Percentiles rank a stretch among this genome's conserved stretches.
phyloP scores from a whole-genome alignment of 306 rosid species.

The Vachellia collinsii region DNA sequence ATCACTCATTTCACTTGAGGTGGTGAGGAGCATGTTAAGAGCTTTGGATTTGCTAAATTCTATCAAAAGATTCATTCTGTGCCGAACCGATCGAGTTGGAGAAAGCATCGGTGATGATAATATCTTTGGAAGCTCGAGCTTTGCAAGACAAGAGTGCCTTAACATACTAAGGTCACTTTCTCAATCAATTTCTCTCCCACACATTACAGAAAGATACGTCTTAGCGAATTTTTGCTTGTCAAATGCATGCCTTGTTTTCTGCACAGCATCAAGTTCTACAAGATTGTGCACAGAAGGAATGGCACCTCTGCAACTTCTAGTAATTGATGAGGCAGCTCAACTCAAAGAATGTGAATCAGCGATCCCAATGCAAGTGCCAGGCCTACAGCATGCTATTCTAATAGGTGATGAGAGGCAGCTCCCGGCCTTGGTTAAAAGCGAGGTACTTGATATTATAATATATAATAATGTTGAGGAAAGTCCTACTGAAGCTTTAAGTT shows the following conservation, averaged over 20 bases:
- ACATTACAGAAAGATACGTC: not conserved
- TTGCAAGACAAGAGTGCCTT: slow-evolving; percentile 18
- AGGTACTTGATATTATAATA: slow-evolving; percentile 37
- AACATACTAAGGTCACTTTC: slow-evolving; percentile 35
- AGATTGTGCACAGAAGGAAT: slow-evolving; percentile 30
- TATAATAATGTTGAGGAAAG: no score
- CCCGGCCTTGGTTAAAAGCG: slow-evolving; percentile 60
- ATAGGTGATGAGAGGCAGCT: slow-evolving; percentile 63
- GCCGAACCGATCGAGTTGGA: slow-evolving; percentile 5
- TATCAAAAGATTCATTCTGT: slow-evolving; percentile 19
- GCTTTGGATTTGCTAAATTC: slow-evolving; percentile 39
- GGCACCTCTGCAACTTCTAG: slow-evolving; percentile 39
- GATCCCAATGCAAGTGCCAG: slow-evolving; percentile 55
- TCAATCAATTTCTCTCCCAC: slow-evolving; percentile 26
- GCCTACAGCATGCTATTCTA: slow-evolving; percentile 46
- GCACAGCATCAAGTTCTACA: slow-evolving; percentile 54
- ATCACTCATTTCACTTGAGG: slow-evolving; percentile 40
- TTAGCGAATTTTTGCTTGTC: slow-evolving; percentile 44
- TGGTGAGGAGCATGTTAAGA: slow-evolving; percentile 33
- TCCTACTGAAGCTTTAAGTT: no score
- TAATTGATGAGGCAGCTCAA: slow-evolving; percentile 66
- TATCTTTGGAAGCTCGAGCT: slow-evolving; percentile 16
- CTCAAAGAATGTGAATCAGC: slow-evolving; percentile 65
- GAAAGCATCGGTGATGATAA: not conserved
- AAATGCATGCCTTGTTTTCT: slow-evolving; percentile 53